These are phyloP conservation scores for Yamadazyma phyllophila DNA, from an alignment of 805 yeast genomes.

Conservation along the genomic window DNA sequence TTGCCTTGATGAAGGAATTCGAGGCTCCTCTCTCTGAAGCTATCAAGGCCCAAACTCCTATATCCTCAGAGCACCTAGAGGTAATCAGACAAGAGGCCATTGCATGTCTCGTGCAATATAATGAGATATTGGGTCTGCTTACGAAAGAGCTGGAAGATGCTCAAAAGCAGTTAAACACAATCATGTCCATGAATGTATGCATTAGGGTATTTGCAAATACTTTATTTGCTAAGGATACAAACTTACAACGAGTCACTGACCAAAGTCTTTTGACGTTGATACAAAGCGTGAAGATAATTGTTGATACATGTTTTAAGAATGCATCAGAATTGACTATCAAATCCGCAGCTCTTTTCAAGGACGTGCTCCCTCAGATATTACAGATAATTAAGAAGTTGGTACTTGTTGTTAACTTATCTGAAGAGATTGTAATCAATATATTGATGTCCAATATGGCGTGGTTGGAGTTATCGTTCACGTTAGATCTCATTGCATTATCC, in stretches of 20 bases:
- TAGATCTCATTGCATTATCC: background rate
- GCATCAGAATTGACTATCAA: background rate
- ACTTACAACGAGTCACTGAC: background rate
- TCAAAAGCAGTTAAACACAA: background rate
- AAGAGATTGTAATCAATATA: background rate
- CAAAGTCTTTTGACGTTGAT: background rate
- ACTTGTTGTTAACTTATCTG: background rate
- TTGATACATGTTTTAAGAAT: background rate
- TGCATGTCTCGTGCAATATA: background rate
- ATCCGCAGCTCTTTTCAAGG: background rate
- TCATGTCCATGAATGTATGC: background rate
- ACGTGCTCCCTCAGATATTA: background rate
- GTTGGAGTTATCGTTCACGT: background rate
- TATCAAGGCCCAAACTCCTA: too few species aligned
- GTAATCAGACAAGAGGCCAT: background rate
- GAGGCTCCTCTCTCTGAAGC: too few species aligned
- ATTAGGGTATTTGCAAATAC: background rate
- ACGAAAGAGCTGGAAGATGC: background rate
- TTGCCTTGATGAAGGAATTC: too few species aligned
- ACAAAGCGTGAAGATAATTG: background rate
- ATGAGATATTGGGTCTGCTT: background rate
- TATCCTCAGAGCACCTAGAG: too few species aligned
- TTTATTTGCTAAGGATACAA: background rate
- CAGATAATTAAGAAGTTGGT: background rate
- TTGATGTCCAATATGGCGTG: conserved; percentile 3